Evolutionary conservation across 2,329 filamentous ascomycete genomes (phyloP).

Genomic region (Arthrobotrys conoides): DNA sequence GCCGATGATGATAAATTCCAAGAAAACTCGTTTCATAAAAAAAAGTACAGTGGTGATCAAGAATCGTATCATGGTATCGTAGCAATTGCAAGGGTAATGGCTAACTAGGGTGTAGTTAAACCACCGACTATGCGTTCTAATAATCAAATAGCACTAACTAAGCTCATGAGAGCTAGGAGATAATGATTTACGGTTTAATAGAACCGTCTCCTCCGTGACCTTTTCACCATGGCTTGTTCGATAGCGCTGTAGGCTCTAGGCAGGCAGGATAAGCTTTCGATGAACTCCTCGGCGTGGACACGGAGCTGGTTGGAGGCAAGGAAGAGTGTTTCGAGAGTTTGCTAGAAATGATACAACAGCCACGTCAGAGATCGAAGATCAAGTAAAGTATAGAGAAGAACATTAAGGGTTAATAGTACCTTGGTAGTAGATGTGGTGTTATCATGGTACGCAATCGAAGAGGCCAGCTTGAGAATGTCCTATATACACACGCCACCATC

Average conservation of each 20-base stretch:
- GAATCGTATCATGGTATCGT: slow-evolving; percentile 29
- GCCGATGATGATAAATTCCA: slow-evolving; percentile 14
- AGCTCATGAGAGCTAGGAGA: neutral
- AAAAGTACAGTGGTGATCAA: slow-evolving; percentile 26
- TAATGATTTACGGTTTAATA: slow-evolving; percentile 15
- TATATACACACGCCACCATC: slow-evolving; percentile 7
- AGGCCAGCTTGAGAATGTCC: slow-evolving; percentile 59
- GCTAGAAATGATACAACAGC: slow-evolving; percentile 18
- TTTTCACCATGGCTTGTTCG: slow-evolving; percentile 58
- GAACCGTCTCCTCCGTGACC: slow-evolving; percentile 43
- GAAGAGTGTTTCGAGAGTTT: slow-evolving; percentile 59
- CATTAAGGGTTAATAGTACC: slow-evolving; percentile 26
- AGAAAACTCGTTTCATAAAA: slow-evolving; percentile 35
- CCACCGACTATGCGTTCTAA: neutral
- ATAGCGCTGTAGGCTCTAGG: slow-evolving; percentile 58
- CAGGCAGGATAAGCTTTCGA: slow-evolving; percentile 57
- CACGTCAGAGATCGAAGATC: slow-evolving; percentile 26
- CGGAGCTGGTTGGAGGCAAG: slow-evolving; percentile 60
- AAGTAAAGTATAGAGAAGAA: neutral
- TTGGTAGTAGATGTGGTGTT: slow-evolving; percentile 57
- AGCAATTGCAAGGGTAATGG: slow-evolving; percentile 5
- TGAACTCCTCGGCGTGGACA: slow-evolving; percentile 59
- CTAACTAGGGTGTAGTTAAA: neutral
- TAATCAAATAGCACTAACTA: neutral
- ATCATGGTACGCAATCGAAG: slow-evolving; percentile 60